Evolutionary conservation across 164 flowering plant species (phyloP).

Genomic region (Sedum album): DNA sequence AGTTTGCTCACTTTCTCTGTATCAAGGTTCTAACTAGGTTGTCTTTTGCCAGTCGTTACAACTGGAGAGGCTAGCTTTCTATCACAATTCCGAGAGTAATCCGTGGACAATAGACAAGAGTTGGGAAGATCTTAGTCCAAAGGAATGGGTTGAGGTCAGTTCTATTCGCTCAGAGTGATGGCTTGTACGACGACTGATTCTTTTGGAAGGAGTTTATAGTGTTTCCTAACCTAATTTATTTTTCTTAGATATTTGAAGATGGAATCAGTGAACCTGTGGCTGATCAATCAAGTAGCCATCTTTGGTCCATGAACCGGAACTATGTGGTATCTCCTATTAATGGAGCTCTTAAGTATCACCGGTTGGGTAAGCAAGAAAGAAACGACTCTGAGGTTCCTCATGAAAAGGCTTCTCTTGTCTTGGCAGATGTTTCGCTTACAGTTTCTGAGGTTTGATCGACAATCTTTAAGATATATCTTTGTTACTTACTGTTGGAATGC

Average conservation of each 20-base stretch:
- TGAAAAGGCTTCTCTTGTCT: constrained; percentile 79
- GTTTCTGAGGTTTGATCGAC: constrained; percentile 65
- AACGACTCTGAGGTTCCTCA: constrained; percentile 71
- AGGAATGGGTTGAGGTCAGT: constrained; percentile 94
- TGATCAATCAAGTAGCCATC: constrained; percentile 20
- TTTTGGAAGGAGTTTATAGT: background rate
- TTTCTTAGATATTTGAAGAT: constrained; percentile 77
- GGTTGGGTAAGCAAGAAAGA: constrained; percentile 93
- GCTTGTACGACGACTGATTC: background rate
- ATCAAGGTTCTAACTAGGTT: background rate
- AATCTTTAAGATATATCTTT: background rate
- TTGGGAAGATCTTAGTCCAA: constrained; percentile 89
- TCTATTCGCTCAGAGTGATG: background rate
- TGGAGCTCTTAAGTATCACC: constrained; percentile 84
- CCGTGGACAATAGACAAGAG: constrained; percentile 76
- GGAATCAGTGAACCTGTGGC: constrained; percentile 68
- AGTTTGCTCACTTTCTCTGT: background rate
- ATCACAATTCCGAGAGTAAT: constrained; percentile 71
- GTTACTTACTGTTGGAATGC: background rate
- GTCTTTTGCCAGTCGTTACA: constrained; percentile 60
- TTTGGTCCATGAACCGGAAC: constrained; percentile 65
- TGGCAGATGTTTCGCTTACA: constrained; percentile 75
- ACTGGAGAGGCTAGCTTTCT: constrained; percentile 93
- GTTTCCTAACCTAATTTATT: background rate
- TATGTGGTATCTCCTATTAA: constrained; percentile 90